Conservation (phyloP, 768 basidiomycete species). For the Ramaria rubella region DNA sequence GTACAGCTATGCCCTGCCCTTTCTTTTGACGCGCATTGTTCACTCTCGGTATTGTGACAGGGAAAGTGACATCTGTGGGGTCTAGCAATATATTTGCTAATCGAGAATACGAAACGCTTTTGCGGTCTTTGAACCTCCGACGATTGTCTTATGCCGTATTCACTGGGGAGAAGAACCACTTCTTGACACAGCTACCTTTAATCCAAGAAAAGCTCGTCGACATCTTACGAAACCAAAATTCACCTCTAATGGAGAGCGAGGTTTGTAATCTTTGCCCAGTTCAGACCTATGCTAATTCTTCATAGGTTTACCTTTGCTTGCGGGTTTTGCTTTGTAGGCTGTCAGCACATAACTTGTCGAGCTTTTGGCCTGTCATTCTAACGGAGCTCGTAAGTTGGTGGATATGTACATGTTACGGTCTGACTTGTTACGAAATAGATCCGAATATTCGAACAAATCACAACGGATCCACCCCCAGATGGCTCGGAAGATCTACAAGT, state of each 20-base stretch:
- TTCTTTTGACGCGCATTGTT: neutral
- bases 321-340: constrained; percentile 86
- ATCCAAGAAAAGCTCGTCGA: constrained; percentile 99
- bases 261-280: constrained; percentile 31
- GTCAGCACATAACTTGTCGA: constrained; percentile 83
- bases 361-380: constrained; percentile 94
- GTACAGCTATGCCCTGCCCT: constrained; percentile 36
- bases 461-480: constrained; percentile 66
- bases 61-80: constrained; percentile 63
- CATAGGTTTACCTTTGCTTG: constrained; percentile 72
- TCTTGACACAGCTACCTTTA: constrained; percentile 78
- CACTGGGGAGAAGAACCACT: constrained; percentile 85
- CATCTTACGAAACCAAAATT: constrained; percentile 69
- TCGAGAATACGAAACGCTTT: constrained; percentile 86
- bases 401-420: neutral
- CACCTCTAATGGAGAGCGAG: constrained; percentile 86
- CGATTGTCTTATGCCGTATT: constrained; percentile 84
- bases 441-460: constrained; percentile 80
- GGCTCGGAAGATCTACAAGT: constrained; percentile 80
- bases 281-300: neutral
- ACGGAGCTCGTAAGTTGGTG: constrained; percentile 72
- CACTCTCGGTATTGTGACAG: constrained; percentile 12
- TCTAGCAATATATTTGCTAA: constrained; percentile 97
- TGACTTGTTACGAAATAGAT: constrained; percentile 43
- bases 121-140: constrained; percentile 80